Conservation (phyloP, 768 basidiomycete species). For the Amanita brunnescens region DNA sequence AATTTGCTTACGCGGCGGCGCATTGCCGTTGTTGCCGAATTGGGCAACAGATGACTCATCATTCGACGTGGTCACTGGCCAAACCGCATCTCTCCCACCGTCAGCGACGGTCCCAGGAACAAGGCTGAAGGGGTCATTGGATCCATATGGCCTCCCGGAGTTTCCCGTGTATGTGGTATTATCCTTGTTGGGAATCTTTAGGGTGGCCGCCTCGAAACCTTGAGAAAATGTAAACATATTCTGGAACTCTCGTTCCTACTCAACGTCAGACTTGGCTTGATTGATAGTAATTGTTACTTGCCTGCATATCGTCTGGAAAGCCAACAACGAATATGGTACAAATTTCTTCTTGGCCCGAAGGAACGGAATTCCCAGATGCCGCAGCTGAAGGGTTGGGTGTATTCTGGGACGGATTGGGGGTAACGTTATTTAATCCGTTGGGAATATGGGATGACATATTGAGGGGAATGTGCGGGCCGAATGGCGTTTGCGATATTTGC, state of each 20-base stretch:
- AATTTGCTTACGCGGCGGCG: conserved; percentile 83
- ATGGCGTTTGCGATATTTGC: conserved; percentile 66
- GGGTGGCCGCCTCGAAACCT: conserved; percentile 94
- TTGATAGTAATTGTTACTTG: conserved; percentile 27
- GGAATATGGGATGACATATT: conserved; percentile 19
- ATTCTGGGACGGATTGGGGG: conserved; percentile 14
- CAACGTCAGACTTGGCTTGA: conserved; percentile 13
- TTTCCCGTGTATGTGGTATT: conserved; percentile 61
- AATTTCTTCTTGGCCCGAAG: conserved; percentile 67
- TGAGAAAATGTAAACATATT: conserved; percentile 98
- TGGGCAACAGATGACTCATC: conserved; percentile 24
- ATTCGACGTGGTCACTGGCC: conserved; percentile 35
- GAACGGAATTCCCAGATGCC: conserved; percentile 18
- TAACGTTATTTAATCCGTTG: conserved; percentile 10
- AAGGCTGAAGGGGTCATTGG: conserved; percentile 78
- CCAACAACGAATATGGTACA: conserved; percentile 98
- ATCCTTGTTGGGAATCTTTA: conserved; percentile 95
- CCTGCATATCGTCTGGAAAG: conserved; percentile 98
- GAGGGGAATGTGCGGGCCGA: conserved; percentile 56
- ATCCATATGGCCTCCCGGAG: conserved; percentile 31
- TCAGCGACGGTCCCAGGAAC: conserved; percentile 74
- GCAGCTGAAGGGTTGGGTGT: conserved; percentile 16
- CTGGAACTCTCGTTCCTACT: conserved; percentile 95
- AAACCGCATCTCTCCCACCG: conserved; percentile 63
- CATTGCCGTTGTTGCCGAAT: conserved; percentile 21